Conservation (phyloP, 495 filamentous ascomycete species). For the Jackrogersella multiformis region DNA sequence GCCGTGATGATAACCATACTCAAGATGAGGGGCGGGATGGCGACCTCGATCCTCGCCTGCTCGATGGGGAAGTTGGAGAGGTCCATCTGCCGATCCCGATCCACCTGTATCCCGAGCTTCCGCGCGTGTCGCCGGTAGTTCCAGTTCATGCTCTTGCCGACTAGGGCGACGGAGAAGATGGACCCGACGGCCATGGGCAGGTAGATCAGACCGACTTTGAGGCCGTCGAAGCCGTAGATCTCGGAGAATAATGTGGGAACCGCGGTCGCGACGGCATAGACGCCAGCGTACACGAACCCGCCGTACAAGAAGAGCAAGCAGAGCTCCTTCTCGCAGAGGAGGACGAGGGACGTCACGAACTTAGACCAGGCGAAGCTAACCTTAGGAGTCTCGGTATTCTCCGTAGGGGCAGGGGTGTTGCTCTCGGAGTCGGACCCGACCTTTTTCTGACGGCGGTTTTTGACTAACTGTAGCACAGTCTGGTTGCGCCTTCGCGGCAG, state of each 20-base stretch:
- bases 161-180: slow-evolving; percentile 63
- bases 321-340: slow-evolving; percentile 70
- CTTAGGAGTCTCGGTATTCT: slow-evolving; percentile 47
- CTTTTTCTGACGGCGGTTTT: slow-evolving; percentile 55
- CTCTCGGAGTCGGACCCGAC: slow-evolving; percentile 66
- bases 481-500: slow-evolving; percentile 52
- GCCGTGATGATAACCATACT: slow-evolving; percentile 54
- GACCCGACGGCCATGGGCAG: slow-evolving; percentile 66
- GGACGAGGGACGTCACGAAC: slow-evolving; percentile 66
- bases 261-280: slow-evolving; percentile 62
- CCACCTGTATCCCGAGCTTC: slow-evolving; percentile 53
- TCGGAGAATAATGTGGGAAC: slow-evolving; percentile 55
- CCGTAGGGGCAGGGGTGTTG: slow-evolving; percentile 33
- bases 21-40: slow-evolving; percentile 58
- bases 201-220: slow-evolving; percentile 66
- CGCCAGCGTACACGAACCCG: slow-evolving; percentile 65
- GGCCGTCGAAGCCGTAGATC: slow-evolving; percentile 64
- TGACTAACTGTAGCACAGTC: slow-evolving; percentile 49
- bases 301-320: slow-evolving; percentile 64
- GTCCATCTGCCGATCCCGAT: slow-evolving; percentile 60
- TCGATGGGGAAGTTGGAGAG: slow-evolving; percentile 70
- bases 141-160: slow-evolving; percentile 63
- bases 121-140: slow-evolving; percentile 60
- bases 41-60: slow-evolving; percentile 65
- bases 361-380: slow-evolving; percentile 58